Evolutionary conservation across 2,329 filamentous ascomycete species (phyloP), one percentile per base, ranked within the genome.

Genomic region (Emydomyces testavorans): DNA sequence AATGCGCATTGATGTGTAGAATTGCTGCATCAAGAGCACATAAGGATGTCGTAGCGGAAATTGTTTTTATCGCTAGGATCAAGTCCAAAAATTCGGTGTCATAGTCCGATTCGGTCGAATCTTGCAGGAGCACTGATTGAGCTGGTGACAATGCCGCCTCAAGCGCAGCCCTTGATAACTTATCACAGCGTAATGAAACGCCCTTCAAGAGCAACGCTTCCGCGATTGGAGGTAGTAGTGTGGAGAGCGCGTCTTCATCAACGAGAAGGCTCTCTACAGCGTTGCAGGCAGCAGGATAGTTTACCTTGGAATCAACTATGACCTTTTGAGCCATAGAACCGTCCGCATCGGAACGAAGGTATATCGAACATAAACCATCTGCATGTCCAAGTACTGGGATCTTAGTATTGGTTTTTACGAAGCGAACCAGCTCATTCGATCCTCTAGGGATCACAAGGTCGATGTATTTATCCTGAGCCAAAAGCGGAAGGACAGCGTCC

Each of bases 331-430:
- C 85, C 68, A 85, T 82, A 36, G 75, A 69, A 32, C 73, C 67
- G 57, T 93, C 82, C 40, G 85, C 89, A 50, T 87, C 85, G 8
- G 74, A 72, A 58, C 92, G 84, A 44, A 98, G 74, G 66, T 92
- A 98, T 53, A 87, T 79, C 53, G 80, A 78, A 70, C 92, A 98
- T 50, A 96, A 76, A 29, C 92, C 92, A 63, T 98, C 92, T 20
- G 92, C 92, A 63, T 98, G 92, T 53, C 92, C 92, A 20, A 98
- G 79, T 1, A 98, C 92, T 1, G 92, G 92, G 57, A 98, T 96
- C 61, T 86, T 86, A 45, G 92, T 95, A 54, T 83, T 83, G 37
- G 80, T 77, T 67, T 96, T 95, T 67, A 95, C 87, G 66, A 86
- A 86, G 50, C 84, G 77, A 34, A 95, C 89, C 6, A 95, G 78